phyloP scores from a whole-genome alignment of 1,284 basidiomycete species.

The Marasmius fiardii region DNA sequence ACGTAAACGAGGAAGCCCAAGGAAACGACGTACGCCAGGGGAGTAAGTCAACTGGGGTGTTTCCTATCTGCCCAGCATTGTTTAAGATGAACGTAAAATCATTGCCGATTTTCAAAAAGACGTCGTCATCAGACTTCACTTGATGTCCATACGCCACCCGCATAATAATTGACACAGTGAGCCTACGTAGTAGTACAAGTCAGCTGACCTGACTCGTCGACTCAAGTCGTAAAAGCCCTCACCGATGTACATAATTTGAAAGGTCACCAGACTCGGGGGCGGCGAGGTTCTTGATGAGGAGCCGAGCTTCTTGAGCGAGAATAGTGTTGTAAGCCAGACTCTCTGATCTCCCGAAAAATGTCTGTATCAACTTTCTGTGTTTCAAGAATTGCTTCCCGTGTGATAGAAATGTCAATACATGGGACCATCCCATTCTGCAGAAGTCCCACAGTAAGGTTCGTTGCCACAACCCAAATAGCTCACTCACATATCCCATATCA shows the following conservation, averaged over 20 bases:
- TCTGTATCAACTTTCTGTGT: conserved; percentile 19
- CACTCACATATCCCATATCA: conserved; percentile 13
- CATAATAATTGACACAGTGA: conserved; percentile 20
- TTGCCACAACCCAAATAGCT: neutral
- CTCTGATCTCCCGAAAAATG: conserved; percentile 14
- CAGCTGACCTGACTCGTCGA: neutral
- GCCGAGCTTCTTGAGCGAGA: conserved; percentile 16
- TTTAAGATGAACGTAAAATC: conserved; percentile 8
- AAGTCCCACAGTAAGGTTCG: conserved; percentile 1
- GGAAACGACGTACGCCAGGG: conserved; percentile 15
- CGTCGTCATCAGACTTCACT: conserved; percentile 20
- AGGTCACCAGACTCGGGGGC: conserved; percentile 1
- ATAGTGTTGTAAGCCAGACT: conserved; percentile 13
- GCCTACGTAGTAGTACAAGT: conserved; percentile 11
- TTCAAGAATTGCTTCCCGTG: conserved; percentile 20
- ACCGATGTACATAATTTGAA: conserved; percentile 16
- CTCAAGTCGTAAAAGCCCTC: neutral
- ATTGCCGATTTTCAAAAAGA: conserved; percentile 16
- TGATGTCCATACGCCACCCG: conserved; percentile 22
- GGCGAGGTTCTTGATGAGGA: conserved; percentile 16
- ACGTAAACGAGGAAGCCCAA: neutral
- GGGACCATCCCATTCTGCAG: conserved; percentile 19
- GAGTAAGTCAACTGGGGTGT: conserved; percentile 19
- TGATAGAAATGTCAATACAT: conserved; percentile 13
- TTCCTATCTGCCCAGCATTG: conserved; percentile 17